Conservation (phyloP, 2,329 filamentous ascomycete species). For the Lecanosticta acicola region DNA sequence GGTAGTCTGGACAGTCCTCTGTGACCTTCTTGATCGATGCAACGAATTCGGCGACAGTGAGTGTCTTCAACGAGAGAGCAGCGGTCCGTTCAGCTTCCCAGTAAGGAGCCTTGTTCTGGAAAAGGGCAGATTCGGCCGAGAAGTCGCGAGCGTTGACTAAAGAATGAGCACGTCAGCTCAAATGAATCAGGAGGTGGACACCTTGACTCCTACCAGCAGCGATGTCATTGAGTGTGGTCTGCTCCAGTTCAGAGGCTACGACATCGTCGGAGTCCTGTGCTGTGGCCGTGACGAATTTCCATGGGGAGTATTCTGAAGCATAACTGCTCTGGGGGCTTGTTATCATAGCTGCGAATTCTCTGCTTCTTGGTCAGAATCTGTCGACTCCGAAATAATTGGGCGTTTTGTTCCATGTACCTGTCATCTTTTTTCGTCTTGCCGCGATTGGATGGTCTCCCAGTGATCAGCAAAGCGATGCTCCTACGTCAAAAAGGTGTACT, state of each 20-base stretch:
- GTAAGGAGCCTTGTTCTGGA: neutral
- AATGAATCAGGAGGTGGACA: too few relatives aligned
- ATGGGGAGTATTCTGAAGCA: neutral
- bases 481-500: too few relatives aligned
- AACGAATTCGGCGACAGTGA: neutral
- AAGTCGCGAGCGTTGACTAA: neutral
- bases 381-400: too few relatives aligned
- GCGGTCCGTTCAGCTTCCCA: neutral
- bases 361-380: too few relatives aligned
- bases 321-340: neutral
- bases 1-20: neutral
- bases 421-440: too few relatives aligned
- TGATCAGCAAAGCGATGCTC: too few relatives aligned
- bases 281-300: neutral
- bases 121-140: neutral
- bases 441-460: too few relatives aligned
- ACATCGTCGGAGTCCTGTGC: neutral
- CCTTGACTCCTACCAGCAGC: neutral
- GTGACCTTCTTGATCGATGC: neutral
- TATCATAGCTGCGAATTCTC: too few relatives aligned
- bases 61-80: neutral
- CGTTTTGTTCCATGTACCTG: too few relatives aligned
- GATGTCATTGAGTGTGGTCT: neutral
- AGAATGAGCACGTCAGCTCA: neutral
- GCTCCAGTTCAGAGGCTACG: neutral